Evolutionary conservation across 352 stramenopile species (phyloP).

Genomic region (Phytophthora litchii): DNA sequence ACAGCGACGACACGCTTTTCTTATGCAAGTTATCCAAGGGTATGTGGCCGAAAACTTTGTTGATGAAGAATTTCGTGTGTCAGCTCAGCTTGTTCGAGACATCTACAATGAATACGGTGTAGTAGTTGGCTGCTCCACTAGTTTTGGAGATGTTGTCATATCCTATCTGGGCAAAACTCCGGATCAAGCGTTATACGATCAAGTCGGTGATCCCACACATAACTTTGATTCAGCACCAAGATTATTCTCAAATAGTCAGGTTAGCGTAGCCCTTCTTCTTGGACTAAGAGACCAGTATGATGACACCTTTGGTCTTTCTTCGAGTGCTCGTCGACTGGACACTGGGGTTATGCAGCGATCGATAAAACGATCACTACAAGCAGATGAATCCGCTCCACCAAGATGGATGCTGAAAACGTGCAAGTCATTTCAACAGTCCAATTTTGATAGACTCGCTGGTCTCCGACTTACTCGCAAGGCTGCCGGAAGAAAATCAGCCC

Average conservation of each 20-base stretch:
- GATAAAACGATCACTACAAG: neutral
- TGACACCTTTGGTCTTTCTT: conserved; percentile 66
- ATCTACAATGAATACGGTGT: conserved; percentile 68
- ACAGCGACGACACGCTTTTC: conserved; percentile 52
- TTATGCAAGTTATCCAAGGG: conserved; percentile 74
- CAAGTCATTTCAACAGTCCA: conserved; percentile 55
- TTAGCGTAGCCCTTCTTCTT: conserved; percentile 61
- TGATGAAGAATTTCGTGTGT: conserved; percentile 43
- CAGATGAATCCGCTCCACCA: conserved; percentile 35
- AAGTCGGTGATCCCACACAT: conserved; percentile 10
- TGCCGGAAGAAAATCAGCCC: conserved; percentile 43
- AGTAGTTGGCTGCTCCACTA: conserved; percentile 62
- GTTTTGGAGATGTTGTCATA: conserved; percentile 50
- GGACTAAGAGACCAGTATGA: conserved; percentile 62
- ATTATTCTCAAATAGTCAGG: conserved; percentile 41
- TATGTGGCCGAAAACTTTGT: conserved; percentile 50
- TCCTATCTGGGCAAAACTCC: conserved; percentile 26
- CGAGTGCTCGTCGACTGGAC: conserved; percentile 31
- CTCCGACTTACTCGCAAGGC: conserved; percentile 43
- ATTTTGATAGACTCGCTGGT: conserved; percentile 51
- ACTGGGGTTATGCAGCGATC: neutral
- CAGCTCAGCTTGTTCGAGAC: conserved; percentile 35
- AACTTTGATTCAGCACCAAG: conserved; percentile 6
- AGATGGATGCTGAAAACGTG: conserved; percentile 73
- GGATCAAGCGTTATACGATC: conserved; percentile 14